phyloP scores from a whole-genome alignment of 192 early-diverging fungal species.

The Coemansia sp. region DNA sequence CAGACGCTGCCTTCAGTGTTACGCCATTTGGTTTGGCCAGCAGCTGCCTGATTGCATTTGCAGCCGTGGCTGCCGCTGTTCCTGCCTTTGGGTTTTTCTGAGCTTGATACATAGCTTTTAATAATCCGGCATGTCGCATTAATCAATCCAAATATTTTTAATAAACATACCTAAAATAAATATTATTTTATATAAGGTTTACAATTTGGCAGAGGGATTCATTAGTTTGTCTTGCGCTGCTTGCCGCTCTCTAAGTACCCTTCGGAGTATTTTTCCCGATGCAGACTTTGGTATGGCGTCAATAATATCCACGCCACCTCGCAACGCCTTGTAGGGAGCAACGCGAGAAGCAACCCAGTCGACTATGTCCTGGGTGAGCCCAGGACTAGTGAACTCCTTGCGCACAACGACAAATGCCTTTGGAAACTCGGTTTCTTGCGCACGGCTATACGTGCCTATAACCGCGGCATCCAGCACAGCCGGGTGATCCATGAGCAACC shows the following conservation, averaged over 20 bases:
- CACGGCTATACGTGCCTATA: too few relatives aligned
- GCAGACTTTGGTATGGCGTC: conserved; percentile 71
- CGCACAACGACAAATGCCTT: too few relatives aligned
- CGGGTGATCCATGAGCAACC: too few relatives aligned
- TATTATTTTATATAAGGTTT: background rate
- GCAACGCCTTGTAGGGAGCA: conserved; percentile 69
- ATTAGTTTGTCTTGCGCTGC: conserved; percentile 7
- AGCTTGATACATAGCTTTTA: background rate
- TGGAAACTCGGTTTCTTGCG: too few relatives aligned
- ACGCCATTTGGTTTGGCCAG: background rate
- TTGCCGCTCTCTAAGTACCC: conserved; percentile 54
- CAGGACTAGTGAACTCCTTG: conserved; percentile 27
- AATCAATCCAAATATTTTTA: background rate
- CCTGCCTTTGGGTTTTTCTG: background rate
- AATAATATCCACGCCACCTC: conserved; percentile 76
- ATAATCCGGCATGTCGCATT: too few relatives aligned
- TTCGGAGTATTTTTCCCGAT: conserved; percentile 81
- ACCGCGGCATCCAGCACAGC: too few relatives aligned
- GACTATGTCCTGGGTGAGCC: conserved; percentile 26
- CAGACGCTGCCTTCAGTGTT: background rate
- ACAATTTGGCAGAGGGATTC: conserved; percentile 6
- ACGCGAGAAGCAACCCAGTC: conserved; percentile 62
- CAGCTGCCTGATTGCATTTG: background rate
- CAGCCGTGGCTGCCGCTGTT: background rate
- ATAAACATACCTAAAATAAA: background rate